phyloP scores from a whole-genome alignment of 306 rosid species.

The Adenanthera pavonina region DNA sequence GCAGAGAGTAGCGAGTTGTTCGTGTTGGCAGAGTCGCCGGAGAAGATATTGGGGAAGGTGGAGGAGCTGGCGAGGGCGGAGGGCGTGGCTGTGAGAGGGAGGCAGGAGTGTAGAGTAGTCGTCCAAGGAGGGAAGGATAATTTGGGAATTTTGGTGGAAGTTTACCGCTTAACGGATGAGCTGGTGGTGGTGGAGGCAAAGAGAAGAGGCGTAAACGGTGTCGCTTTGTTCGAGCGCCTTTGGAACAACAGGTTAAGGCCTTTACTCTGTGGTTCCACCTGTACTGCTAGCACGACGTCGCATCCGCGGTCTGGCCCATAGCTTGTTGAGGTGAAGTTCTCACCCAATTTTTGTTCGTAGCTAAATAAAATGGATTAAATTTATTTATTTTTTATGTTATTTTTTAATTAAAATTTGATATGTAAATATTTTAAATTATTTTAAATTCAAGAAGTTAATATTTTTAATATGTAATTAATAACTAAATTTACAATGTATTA shows the following conservation, averaged over 20 bases:
- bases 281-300: background rate
- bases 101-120: constrained; percentile 54
- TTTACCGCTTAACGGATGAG: constrained; percentile 53
- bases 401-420: background rate
- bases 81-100: constrained; percentile 53
- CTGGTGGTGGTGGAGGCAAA: constrained; percentile 68
- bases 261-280: background rate
- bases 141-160: constrained; percentile 43
- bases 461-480: too few species aligned
- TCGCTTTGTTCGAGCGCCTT: constrained; percentile 24
- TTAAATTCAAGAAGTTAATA: too few species aligned
- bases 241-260: constrained; percentile 52
- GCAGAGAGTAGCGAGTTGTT: constrained; percentile 48
- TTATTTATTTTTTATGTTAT: too few species aligned
- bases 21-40: constrained; percentile 44
- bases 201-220: constrained; percentile 47
- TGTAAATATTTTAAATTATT: too few species aligned
- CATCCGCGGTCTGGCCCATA: background rate
- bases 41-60: constrained; percentile 46
- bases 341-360: background rate
- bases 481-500: too few species aligned
- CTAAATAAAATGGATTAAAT: too few species aligned
- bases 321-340: background rate
- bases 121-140: constrained; percentile 50
- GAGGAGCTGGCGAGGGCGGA: constrained; percentile 49